Base-by-base conservation (phyloP, 345 rosid species). In the Limnanthes douglasii region DNA sequence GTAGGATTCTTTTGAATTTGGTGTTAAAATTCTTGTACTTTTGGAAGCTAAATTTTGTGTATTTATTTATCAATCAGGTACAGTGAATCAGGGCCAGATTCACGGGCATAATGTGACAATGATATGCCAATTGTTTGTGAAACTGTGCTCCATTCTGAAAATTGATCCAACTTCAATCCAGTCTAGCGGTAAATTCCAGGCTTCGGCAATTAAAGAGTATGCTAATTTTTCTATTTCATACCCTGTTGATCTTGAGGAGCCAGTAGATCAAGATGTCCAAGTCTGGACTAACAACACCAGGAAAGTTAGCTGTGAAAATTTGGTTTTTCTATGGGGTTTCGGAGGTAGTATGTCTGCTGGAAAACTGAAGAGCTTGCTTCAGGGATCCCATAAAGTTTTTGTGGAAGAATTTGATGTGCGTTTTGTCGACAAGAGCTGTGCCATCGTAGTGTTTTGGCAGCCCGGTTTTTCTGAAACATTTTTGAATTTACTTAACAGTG, bases 241-340 rank as follows among this genome's bases (percentile, higher is more conserved):
- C 37, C 21, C 30, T 25, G 36, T 40, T 31, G 51, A 27, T 8
- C 43, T 22, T 5, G 37, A 45, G 21, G 69, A 66, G 34, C 29
- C 57, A 31, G 27, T 17, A 11, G 61, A 68, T 37, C 73, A 34
- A 41, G 69, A 69, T 27, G 53, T 75, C 40, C 60, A 62, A 59
- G 51, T 82, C 31, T 75, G 73, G 88, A 59, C 66, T 29, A 68
- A 59, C 48, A 72, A 56, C 57, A 26, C 56, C 10, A 56, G 56
- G 43, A 69, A 59, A 59, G 75, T 72, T 26, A 65, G 66, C 53
- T 69, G 83, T 14, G 51, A 66, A 32, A 62, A 88, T 51, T 34
- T 79, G 45, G 80, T 76, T 41, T 83, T 88, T 73, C 31, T 88
- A 30, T 83, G 93, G 90, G 95, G 95, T 15, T 68, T 78, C 17